Conservation (phyloP, 169 alveolate species). For the Theileria orientalis region DNA sequence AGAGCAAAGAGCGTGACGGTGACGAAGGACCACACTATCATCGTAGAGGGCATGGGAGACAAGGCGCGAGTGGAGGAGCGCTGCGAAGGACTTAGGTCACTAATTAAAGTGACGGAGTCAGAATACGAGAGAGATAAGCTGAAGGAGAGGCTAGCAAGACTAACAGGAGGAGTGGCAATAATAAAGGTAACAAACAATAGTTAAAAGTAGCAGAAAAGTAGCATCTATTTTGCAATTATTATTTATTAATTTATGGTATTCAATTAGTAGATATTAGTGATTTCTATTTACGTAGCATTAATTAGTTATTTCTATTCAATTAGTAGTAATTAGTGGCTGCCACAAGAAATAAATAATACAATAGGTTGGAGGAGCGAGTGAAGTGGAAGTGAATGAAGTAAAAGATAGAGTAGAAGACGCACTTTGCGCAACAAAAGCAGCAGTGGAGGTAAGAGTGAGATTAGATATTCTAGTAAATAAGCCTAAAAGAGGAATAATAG, state of each 20-base stretch:
- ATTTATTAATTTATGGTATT: no score
- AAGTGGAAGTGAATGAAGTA: slow-evolving; percentile 95
- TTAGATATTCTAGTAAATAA: neutral
- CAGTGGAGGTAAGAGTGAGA: slow-evolving; percentile 81
- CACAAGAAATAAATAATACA: neutral
- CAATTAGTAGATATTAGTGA: neutral
- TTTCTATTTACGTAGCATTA: neutral
- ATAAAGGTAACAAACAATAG: slow-evolving; percentile 69
- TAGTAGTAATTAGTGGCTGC: neutral
- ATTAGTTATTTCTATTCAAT: no score
- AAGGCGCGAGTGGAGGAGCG: slow-evolving; percentile 88
- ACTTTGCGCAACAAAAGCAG: slow-evolving; percentile 98
- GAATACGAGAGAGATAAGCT: slow-evolving; percentile 94
- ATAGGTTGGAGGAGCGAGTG: slow-evolving; percentile 96
- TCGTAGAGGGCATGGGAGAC: slow-evolving; percentile 95
- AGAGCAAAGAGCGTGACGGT: slow-evolving; percentile 92
- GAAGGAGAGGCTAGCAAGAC: slow-evolving; percentile 96
- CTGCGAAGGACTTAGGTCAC: slow-evolving; percentile 87
- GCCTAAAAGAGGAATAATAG: neutral
- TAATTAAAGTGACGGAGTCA: slow-evolving; percentile 85
- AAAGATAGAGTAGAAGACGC: slow-evolving; percentile 99
- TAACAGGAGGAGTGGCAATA: slow-evolving; percentile 98
- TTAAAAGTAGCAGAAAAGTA: slow-evolving; percentile 31
- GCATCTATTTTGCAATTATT: neutral
- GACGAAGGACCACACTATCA: slow-evolving; percentile 97